Conservation (phyloP, 331 rosid species). For the Pyracantha coccinea region DNA sequence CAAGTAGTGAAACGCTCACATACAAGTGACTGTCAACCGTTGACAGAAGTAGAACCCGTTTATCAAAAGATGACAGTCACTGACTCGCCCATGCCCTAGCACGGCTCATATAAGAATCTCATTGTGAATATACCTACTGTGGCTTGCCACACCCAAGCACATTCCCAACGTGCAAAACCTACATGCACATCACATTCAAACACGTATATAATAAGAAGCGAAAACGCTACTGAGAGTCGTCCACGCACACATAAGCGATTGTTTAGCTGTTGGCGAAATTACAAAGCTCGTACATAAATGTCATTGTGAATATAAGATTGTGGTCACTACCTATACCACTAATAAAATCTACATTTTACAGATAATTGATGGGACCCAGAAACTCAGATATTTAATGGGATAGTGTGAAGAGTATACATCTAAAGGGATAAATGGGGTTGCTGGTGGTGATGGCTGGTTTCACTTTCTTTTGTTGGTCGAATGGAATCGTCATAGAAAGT, state of each 20-base stretch:
- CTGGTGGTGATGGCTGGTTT: background rate
- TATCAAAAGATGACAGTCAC: too few species aligned
- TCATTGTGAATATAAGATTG: background rate
- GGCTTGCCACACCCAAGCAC: too few species aligned
- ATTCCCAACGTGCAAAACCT: too few species aligned
- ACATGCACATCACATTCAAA: too few species aligned
- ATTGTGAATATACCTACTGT: too few species aligned
- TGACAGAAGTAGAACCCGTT: too few species aligned
- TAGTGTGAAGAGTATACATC: background rate
- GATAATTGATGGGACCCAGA: background rate
- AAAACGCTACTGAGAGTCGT: background rate
- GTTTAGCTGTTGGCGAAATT: too few species aligned
- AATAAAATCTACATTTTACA: background rate
- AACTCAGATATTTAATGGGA: background rate
- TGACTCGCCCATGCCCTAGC: too few species aligned
- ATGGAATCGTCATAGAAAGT: slow-evolving; percentile 2
- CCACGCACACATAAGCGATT: background rate
- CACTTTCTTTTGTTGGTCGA: slow-evolving; percentile 9
- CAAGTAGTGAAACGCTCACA: too few species aligned
- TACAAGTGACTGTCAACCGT: too few species aligned
- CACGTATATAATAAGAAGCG: too few species aligned
- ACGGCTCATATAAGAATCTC: too few species aligned
- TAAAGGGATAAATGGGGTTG: background rate
- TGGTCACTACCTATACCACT: background rate
- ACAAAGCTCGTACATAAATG: background rate